phyloP scores from a whole-genome alignment of 441 rosid species.

The Jatropha podagrica region DNA sequence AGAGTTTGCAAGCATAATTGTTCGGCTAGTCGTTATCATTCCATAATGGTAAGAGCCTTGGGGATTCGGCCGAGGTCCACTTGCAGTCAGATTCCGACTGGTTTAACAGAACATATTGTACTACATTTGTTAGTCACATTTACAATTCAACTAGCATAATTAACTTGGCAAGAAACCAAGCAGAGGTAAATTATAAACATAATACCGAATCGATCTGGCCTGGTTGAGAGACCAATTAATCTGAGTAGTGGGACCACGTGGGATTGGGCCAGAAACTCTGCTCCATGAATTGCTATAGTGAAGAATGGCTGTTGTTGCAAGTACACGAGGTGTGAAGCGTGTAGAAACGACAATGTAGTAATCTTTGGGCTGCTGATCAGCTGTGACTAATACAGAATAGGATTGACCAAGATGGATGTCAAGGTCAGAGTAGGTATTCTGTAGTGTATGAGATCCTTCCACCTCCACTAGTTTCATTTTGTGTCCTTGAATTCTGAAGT shows the following conservation, averaged over 20 bases:
- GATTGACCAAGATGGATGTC: conserved; percentile 91
- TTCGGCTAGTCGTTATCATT: conserved; percentile 58
- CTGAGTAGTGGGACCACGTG: conserved; percentile 76
- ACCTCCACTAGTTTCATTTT: conserved; percentile 83
- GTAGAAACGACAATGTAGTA: conserved; percentile 81
- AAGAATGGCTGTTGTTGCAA: conserved; percentile 65
- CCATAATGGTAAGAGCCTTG: conserved; percentile 98
- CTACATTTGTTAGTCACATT: neutral
- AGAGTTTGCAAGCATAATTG: conserved; percentile 64
- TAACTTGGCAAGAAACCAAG: neutral
- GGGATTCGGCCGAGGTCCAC: conserved; percentile 97
- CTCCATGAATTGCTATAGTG: conserved; percentile 69
- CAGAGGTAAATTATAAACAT: neutral
- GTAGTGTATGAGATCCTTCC: conserved; percentile 91
- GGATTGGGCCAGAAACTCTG: conserved; percentile 64
- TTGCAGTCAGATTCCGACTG: conserved; percentile 88
- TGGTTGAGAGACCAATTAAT: conserved; percentile 80
- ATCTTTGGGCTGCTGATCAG: conserved; percentile 70
- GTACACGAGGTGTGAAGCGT: conserved; percentile 64
- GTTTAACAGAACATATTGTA: conserved; percentile 9
- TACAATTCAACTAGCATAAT: neutral
- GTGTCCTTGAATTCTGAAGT: conserved; percentile 88
- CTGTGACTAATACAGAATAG: conserved; percentile 69
- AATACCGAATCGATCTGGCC: conserved; percentile 81
- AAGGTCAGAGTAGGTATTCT: conserved; percentile 58